Base-by-base conservation (phyloP, 1,139 yeast genomes). In the Candida freyschussii region DNA sequence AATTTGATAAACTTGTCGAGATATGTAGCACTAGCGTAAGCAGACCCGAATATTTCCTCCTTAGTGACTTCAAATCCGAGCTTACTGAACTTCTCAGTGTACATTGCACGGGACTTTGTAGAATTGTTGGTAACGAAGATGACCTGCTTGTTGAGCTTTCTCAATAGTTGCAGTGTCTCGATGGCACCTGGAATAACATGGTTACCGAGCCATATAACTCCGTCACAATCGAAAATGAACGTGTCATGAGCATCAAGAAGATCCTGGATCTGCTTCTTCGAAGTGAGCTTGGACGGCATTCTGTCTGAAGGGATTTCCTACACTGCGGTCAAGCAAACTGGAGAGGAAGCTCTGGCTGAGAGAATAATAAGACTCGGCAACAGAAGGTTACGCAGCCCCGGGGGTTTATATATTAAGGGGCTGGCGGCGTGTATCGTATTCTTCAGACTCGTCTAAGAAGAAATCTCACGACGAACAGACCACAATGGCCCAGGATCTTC, bases 121-220 rank as follows among this genome's bases (percentile, higher is more conserved):
- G 96, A 85, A 61, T 91, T 91, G 66, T 91, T 91, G 33, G 98
- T 89, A 21, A 93, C 98, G 59, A 91, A 91, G 29, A 87, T 69
- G 31, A 86, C 67, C 34, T 78, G 73, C 56, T 91, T 91, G 32
- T 70, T 69, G 13, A 55, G 30, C 17, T 52, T 46, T 35, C 76
- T 62, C 40, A 89, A 61, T 39, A 72, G 55, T 8, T 70, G 68
- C 24, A 89, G 55, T 2, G 93, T 75, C 48, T 84, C 89, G 15
- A 63, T 64, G 11, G 83, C 81, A 12, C 77, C 71, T 4, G 96
- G 95, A 29, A 89, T 70, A 21, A 81, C 57, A 30, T 70, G 73
- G 33, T 73, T 72, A 12, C 95, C 96, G 24, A 81, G 65, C 97
- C 97, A 89, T 33, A 89, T 65, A 7, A 89, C 97, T 33, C 89